Base-by-base conservation (phyloP, 164 flowering plant species). In the Stephania cephalantha region DNA sequence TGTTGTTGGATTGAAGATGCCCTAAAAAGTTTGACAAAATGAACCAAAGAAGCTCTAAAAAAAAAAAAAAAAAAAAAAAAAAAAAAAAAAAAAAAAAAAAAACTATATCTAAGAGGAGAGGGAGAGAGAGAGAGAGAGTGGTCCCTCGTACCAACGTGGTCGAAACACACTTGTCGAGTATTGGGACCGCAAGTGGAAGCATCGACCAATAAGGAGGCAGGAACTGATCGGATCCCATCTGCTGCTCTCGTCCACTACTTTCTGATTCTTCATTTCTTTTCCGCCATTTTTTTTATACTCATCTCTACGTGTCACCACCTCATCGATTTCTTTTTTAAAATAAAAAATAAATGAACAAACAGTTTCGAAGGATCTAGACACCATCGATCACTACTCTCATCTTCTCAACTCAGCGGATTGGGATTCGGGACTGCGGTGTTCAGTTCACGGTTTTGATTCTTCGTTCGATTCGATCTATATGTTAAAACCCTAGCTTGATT, bases 181-280 rank as follows among this genome's bases (percentile, higher is more conserved):
- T 1, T 7, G 30, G 42, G 25, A 29, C 12, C 2, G 44, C 65
- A 9, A 61, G 15, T 6, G 7, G 18, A 15, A 61, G 7, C 6
- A n/a, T 18, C 17, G 17, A 69, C 71, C 77, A 75, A 69, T 75
- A 15, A 42, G 67, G 52, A 22, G 4, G 1, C 25, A 53, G 72
- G 50, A 75, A 75, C 77, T 75, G 77, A 75, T 75, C 53, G 65
- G 71, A 68, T 73, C 75, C 20, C 69, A 5, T 46, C 31, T 42
- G 20, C 58, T n/a, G 13, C 71, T 55, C 66, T 52, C 67, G 50
- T 52, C 77, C 77, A 75, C 77, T 50, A 75, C 67, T 69, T 75
- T 35, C 58, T 22, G 67, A 69, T 69, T 11, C 46, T 44, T n/a
- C 25, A 4, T 69, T 69, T 69, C 10, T 42, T 69, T 44, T 69